Evolutionary conservation across 1,284 basidiomycete genomes (phyloP).

Genomic region (Apiotrichum veenhuisii): DNA sequence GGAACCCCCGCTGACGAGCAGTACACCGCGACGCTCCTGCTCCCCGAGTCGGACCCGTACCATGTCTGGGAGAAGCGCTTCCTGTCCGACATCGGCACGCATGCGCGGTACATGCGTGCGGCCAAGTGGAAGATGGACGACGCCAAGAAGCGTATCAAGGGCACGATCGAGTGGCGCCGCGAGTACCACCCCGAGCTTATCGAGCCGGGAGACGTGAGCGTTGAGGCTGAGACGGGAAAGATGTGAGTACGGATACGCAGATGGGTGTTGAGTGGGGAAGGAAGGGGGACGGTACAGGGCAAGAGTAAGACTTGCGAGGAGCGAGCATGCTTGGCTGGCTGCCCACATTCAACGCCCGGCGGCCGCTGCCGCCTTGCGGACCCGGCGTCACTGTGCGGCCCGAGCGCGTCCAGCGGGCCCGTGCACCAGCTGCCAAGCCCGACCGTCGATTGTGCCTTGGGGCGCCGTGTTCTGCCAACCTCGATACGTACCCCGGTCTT

Average conservation of each 20-base stretch:
- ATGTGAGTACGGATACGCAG: constrained; percentile 68
- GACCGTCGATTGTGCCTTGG: too few relatives aligned
- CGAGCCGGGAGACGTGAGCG: constrained; percentile 64
- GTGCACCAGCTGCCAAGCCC: too few relatives aligned
- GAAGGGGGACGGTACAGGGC: too few relatives aligned
- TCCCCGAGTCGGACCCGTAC: constrained; percentile 66
- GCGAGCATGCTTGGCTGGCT: too few relatives aligned
- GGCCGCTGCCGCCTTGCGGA: too few relatives aligned
- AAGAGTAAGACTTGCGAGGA: too few relatives aligned
- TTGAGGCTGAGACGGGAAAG: constrained; percentile 77
- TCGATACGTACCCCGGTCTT: too few relatives aligned
- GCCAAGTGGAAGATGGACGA: constrained; percentile 77
- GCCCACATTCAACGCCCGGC: too few relatives aligned
- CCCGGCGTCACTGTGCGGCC: too few relatives aligned
- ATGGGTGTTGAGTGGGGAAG: too few relatives aligned
- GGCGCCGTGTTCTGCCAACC: too few relatives aligned
- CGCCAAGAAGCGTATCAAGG: constrained; percentile 69
- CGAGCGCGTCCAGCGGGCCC: too few relatives aligned
- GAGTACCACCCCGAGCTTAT: constrained; percentile 78
- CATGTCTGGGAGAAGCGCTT: constrained; percentile 70
- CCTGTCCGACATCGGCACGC: constrained; percentile 67
- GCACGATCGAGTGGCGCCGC: constrained; percentile 73
- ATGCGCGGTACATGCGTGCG: constrained; percentile 75
- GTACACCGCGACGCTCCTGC: constrained; percentile 62
- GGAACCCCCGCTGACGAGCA: constrained; percentile 34